These are phyloP conservation scores for Podospora pseudoanserina DNA, from an alignment of 495 filamentous ascomycete species.

Conservation along the genomic window DNA sequence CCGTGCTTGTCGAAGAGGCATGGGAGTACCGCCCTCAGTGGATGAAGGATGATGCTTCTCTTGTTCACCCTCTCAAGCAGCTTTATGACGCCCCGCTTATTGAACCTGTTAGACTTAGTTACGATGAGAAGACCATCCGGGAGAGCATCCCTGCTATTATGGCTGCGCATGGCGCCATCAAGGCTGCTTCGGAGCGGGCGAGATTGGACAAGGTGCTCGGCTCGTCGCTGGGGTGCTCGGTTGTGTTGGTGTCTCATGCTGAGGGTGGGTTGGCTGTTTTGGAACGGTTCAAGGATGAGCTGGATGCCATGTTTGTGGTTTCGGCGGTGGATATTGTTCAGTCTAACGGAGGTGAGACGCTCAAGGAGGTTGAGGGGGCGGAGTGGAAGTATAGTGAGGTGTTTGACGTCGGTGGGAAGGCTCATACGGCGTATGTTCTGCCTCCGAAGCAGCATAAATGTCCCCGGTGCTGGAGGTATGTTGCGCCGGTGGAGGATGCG, in stretches of 20 bases:
- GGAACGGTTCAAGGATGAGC: conserved; percentile 55
- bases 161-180: conserved; percentile 58
- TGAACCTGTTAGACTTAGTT: conserved; percentile 24
- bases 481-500: conserved; percentile 52
- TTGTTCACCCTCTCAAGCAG: conserved; percentile 40
- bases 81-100: conserved; percentile 42
- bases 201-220: conserved; percentile 63
- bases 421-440: conserved; percentile 57
- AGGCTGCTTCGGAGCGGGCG: conserved; percentile 65
- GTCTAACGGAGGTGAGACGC: conserved; percentile 10
- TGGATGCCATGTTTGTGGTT: conserved; percentile 73
- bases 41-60: conserved; percentile 49
- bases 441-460: conserved; percentile 72
- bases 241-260: conserved; percentile 49
- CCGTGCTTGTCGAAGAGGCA: conserved; percentile 80
- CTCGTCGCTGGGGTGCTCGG: conserved; percentile 67
- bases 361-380: conserved; percentile 32
- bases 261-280: conserved; percentile 38
- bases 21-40: conserved; percentile 70
- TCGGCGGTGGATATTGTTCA: conserved; percentile 57
- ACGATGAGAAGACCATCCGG: conserved; percentile 31
- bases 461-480: conserved; percentile 82
- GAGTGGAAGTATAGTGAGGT: conserved; percentile 55
- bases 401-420: conserved; percentile 49
- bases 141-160: conserved; percentile 57